phyloP scores from a whole-genome alignment of 306 rosid species.

The Medicago lupulina region DNA sequence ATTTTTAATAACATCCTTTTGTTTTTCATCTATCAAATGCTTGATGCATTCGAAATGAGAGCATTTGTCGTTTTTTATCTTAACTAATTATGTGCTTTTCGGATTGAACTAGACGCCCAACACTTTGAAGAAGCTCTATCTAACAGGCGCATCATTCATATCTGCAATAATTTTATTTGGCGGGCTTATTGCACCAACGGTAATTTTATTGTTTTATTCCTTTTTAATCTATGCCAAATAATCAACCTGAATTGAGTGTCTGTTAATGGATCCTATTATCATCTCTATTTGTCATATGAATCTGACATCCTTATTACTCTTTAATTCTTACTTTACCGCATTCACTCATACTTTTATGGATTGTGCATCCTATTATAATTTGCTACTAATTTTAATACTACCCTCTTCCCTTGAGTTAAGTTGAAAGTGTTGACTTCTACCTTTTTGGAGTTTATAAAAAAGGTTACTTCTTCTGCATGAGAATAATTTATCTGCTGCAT shows the following conservation, averaged over 20 bases:
- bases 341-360: no score
- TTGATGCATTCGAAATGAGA: constrained; percentile 26
- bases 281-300: no score
- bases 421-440: background rate
- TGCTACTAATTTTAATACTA: no score
- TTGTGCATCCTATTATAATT: no score
- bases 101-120: constrained; percentile 68
- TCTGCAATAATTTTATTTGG: constrained; percentile 85
- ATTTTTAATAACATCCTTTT: constrained; percentile 18
- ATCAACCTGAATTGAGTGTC: background rate
- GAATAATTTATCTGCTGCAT: background rate
- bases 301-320: no score
- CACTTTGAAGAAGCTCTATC: constrained; percentile 84
- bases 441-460: background rate
- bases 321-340: constrained; percentile 13
- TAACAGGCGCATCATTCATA: constrained; percentile 70
- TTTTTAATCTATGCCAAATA: constrained; percentile 13
- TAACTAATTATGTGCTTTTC: constrained; percentile 36
- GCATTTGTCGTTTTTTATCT: constrained; percentile 14
- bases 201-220: constrained; percentile 48
- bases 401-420: background rate
- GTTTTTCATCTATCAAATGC: constrained; percentile 21
- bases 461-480: background rate
- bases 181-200: constrained; percentile 90
- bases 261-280: no score